Base-by-base conservation (phyloP, 257 asterid species). In the Coffea eugenioides region DNA sequence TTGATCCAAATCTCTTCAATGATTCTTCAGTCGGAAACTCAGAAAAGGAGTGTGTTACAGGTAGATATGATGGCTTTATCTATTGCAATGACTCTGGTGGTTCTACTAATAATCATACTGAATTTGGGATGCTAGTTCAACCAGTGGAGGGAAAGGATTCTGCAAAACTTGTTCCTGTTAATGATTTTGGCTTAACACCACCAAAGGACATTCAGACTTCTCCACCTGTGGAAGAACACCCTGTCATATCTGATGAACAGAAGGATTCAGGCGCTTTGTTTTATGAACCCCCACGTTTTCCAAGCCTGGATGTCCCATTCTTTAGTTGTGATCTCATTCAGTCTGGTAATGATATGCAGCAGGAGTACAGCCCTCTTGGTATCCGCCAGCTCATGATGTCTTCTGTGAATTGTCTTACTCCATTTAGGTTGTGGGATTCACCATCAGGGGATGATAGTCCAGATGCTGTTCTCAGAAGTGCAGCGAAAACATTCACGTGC, bases 301-400 rank as follows among this genome's bases (percentile, higher is more conserved):
- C 98, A 23, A 90, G 94, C 88, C 87, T 92, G 88, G 98, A 95
- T 70, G 66, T 93, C 71, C 99, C 99, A 11, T 93, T 95, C 81
- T 88, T 95, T 36, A 92, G 97, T 80, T 95, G 99, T 82, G 99
- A 95, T 86, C 97, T 95, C 57, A 80, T 90, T 74, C 98, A 93
- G 70, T 81, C 97, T 61, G 87, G 90, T 56, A 82, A 85, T 82
- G 98, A 92, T 77, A 85, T 90, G 91, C 92, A 89, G 84, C 98
- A 92, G 85, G 99, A 95, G 74, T 95, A 84, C 85, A 95, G 99
- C 80, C 99, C 99, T 76, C 93, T 95, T 71, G 99, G 99, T 75
- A 95, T 94, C 75, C 96, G 98, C 73, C 97, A 93, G 87, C 87
- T 95, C 87, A 90, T 94, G 98, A 86, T 87, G 84, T 90, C 97